phyloP scores from a whole-genome alignment of 352 stramenopile species.

The Phytophthora aleatoria region DNA sequence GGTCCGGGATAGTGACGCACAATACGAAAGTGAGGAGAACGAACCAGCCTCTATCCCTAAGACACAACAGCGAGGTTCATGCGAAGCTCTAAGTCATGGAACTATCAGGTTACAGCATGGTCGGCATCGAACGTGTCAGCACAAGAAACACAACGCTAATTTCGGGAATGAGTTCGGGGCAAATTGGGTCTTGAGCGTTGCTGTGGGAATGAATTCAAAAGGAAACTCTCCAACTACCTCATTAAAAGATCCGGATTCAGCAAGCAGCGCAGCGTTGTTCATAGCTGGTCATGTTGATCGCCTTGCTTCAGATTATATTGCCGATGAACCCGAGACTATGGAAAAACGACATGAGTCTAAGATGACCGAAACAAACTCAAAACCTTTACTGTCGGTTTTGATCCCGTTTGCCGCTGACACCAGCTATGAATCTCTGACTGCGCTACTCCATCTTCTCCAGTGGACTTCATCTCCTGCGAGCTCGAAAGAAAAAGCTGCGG shows the following conservation, averaged over 20 bases:
- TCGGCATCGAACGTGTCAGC: not conserved
- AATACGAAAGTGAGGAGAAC: conserved; percentile 7
- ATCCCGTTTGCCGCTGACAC: conserved; percentile 54
- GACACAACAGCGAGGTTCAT: not conserved
- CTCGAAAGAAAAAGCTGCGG: conserved; percentile 9
- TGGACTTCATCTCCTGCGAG: conserved; percentile 1
- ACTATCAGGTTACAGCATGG: not conserved
- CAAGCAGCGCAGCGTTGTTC: conserved; percentile 36
- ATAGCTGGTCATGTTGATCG: conserved; percentile 56
- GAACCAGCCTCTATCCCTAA: conserved; percentile 5
- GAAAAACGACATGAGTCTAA: conserved; percentile 3
- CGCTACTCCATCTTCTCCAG: conserved; percentile 40
- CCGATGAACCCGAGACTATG: conserved; percentile 3
- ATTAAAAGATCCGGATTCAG: conserved; percentile 41
- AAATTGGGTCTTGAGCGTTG: conserved; percentile 27
- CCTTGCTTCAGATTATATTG: conserved; percentile 37
- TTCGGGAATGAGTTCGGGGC: conserved; percentile 19
- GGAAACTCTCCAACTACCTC: not conserved
- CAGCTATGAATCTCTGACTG: conserved; percentile 25
- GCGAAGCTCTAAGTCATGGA: conserved; percentile 1
- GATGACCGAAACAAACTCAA: not conserved
- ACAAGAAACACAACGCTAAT: conserved; percentile 8
- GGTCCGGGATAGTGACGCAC: conserved; percentile 45
- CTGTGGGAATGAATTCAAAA: not conserved
- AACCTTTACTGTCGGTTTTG: conserved; percentile 10